phyloP scores from a whole-genome alignment of 1,139 yeast genomes.

The Magnusiomyces suaveolens region DNA sequence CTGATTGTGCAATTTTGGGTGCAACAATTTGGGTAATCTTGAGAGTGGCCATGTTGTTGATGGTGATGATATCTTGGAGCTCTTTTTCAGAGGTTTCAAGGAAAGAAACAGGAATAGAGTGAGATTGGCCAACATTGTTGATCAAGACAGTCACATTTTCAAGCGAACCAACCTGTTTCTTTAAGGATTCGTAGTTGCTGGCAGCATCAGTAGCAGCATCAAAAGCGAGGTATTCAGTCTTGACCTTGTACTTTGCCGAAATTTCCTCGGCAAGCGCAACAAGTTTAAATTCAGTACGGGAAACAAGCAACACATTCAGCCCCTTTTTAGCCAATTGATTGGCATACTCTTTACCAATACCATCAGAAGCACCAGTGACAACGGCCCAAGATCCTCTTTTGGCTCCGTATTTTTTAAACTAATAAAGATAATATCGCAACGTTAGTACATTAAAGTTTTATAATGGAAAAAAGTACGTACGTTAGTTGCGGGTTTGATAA shows the following conservation, averaged over 20 bases:
- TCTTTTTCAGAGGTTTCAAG: constrained; percentile 67
- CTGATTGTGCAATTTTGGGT: constrained; percentile 55
- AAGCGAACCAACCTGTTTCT: constrained; percentile 41
- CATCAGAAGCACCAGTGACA: constrained; percentile 95
- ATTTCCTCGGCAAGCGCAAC: constrained; percentile 59
- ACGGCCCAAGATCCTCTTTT: constrained; percentile 68
- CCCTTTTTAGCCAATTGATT: constrained; percentile 77
- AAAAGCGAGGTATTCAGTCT: constrained; percentile 60
- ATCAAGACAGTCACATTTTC: constrained; percentile 56
- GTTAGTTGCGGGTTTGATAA: constrained; percentile 54
- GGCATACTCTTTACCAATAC: constrained; percentile 90
- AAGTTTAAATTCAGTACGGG: constrained; percentile 75
- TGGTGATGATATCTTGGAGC: constrained; percentile 65
- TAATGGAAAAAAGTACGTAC: neutral
- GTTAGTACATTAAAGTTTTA: neutral
- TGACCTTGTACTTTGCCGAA: constrained; percentile 46
- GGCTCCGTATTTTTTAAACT: constrained; percentile 61
- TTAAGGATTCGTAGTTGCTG: constrained; percentile 46
- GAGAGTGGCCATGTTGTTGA: constrained; percentile 79
- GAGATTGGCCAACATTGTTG: constrained; percentile 93
- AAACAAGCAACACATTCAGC: constrained; percentile 69
- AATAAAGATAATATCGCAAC: neutral
- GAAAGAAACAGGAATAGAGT: constrained; percentile 90
- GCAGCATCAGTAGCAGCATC: constrained; percentile 58
- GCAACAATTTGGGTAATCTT: constrained; percentile 68